Conservation (phyloP, 495 filamentous ascomycete species). For the Neurospora tetrasperma region DNA sequence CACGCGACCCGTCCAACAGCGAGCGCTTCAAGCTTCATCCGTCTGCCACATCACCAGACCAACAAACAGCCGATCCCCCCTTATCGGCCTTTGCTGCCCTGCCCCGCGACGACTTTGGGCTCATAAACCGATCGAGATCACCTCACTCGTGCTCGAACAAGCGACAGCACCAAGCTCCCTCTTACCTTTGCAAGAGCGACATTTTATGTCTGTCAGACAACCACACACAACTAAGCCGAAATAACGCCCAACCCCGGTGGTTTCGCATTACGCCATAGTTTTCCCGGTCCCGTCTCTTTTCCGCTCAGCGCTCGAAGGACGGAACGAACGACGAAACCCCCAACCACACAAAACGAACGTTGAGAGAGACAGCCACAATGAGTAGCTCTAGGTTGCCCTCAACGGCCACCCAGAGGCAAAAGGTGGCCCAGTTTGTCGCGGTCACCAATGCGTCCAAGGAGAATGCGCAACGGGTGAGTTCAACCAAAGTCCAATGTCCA, state of each 20-base stretch:
- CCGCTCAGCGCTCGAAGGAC: background rate
- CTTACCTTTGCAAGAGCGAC: background rate
- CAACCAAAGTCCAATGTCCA: background rate
- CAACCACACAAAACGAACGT: background rate
- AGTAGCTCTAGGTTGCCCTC: constrained; percentile 12
- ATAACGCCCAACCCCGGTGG: background rate
- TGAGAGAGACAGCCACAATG: background rate
- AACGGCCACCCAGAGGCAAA: constrained; percentile 36
- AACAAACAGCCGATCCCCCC: background rate
- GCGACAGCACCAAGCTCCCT: background rate
- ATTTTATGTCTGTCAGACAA: background rate
- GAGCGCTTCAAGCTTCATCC: background rate
- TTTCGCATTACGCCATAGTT: background rate
- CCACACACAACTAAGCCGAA: background rate
- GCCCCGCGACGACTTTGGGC: background rate
- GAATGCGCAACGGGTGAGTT: constrained; percentile 40
- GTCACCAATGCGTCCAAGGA: constrained; percentile 45
- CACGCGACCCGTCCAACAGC: background rate
- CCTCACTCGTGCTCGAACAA: background rate
- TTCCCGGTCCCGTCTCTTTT: background rate
- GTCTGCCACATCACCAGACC: background rate
- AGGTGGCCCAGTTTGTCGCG: constrained; percentile 39
- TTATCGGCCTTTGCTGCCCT: background rate
- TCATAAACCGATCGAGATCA: background rate
- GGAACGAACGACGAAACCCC: background rate